Percentiles rank a stretch among this genome's conserved stretches.
Evolutionary conservation across 257 asterid genomes (phyloP).

Genomic region (Solanum peruvianum): DNA sequence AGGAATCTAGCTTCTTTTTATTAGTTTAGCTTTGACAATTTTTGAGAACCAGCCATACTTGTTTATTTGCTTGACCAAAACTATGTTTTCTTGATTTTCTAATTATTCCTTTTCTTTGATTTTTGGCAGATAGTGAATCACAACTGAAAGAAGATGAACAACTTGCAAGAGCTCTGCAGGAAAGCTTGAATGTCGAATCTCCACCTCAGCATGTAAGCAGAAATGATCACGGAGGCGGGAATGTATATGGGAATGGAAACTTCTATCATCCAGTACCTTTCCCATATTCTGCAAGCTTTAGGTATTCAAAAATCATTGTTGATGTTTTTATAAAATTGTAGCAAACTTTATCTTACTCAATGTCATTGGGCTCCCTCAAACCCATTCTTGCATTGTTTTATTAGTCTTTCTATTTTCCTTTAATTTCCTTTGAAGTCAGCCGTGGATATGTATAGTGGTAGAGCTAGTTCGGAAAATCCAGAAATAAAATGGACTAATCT

Average conservation of each 20-base stretch:
- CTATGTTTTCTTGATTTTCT: neutral
- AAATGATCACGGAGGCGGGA: conserved; percentile 6
- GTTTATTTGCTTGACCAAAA: neutral
- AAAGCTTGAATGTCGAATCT: conserved; percentile 51
- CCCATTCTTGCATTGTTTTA: neutral
- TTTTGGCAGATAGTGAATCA: conserved; percentile 36
- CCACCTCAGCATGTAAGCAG: conserved; percentile 27
- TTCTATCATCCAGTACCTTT: conserved; percentile 35
- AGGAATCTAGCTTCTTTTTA: neutral
- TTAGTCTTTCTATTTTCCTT: neutral
- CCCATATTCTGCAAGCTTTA: conserved; percentile 29
- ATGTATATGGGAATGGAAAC: conserved; percentile 20
- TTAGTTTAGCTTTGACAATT: neutral
- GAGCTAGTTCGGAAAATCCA: neutral
- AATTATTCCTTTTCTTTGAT: neutral
- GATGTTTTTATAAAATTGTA: neutral
- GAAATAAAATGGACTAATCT: neutral
- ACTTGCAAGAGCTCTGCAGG: conserved; percentile 72
- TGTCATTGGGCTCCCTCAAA: neutral
- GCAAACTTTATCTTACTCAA: neutral
- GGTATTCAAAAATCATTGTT: conserved; percentile 13
- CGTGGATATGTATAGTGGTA: neutral
- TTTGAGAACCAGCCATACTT: neutral
- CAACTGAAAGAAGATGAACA: conserved; percentile 64
- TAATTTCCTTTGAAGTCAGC: neutral